Evolutionary conservation across 208 protist species (phyloP).

Genomic region (Crithidia acanthocephali): DNA sequence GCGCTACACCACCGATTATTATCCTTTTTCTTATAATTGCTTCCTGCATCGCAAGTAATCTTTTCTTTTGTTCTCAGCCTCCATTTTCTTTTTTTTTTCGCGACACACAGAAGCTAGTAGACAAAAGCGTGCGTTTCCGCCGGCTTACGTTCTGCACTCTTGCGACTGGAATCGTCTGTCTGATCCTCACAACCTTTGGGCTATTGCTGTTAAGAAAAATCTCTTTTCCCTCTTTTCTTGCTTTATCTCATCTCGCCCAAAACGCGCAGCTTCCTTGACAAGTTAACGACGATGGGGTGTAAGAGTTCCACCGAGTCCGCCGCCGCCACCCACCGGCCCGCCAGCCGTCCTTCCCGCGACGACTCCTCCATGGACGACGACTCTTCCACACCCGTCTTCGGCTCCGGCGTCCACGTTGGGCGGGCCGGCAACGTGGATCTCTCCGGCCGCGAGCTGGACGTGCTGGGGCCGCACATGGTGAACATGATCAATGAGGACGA

Average conservation of each 20-base stretch:
- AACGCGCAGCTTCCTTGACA: slow-evolving; percentile 3
- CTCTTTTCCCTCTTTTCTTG: slow-evolving; percentile 1
- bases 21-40: no score
- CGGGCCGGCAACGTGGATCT: slow-evolving; percentile 84
- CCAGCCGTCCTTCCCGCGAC: slow-evolving; percentile 8
- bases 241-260: background rate
- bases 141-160: no score
- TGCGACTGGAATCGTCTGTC: no score
- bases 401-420: slow-evolving; percentile 80
- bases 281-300: slow-evolving; percentile 32
- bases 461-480: slow-evolving; percentile 63
- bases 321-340: background rate
- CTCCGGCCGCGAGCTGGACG: slow-evolving; percentile 63
- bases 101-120: no score
- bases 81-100: no score
- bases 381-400: slow-evolving; percentile 52
- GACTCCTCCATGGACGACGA: slow-evolving; percentile 27
- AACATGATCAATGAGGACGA: slow-evolving; percentile 69
- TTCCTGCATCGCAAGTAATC: no score
- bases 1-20: no score
- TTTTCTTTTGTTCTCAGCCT: no score
- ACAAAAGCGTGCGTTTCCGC: no score
- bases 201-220: no score
- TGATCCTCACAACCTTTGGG: no score
- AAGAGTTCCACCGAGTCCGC: slow-evolving; percentile 23